Evolutionary conservation across 2,329 filamentous ascomycete species (phyloP).

Genomic region (Colletotrichum spinosum): DNA sequence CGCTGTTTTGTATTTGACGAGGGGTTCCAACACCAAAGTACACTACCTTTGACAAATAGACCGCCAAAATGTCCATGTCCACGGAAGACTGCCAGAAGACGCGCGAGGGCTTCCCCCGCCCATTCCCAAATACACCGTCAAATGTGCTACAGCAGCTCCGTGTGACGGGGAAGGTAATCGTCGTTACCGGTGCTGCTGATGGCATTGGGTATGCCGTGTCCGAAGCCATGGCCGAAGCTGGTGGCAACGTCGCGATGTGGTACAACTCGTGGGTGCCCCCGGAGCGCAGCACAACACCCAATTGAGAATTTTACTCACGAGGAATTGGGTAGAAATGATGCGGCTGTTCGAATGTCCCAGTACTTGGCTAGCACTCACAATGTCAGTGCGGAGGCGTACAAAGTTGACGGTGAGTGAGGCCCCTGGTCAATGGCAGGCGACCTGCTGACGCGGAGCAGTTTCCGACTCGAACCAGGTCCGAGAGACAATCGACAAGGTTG

Average conservation of each 20-base stretch:
- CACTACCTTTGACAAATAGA: constrained; percentile 8
- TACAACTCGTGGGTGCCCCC: constrained; percentile 44
- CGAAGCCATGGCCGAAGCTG: constrained; percentile 59
- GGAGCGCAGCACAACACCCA: accelerated
- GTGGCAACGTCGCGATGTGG: constrained; percentile 54
- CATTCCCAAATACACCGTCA: constrained; percentile 50
- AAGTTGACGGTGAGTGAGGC: constrained; percentile 51
- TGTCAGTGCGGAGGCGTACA: constrained; percentile 54
- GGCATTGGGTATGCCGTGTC: constrained; percentile 58
- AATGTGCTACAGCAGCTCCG: constrained; percentile 59
- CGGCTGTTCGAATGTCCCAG: constrained; percentile 50
- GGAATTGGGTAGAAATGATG: constrained; percentile 25
- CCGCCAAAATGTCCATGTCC: constrained; percentile 52
- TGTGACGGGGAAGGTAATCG: constrained; percentile 54
- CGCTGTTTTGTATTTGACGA: background rate
- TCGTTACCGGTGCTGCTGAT: constrained; percentile 58
- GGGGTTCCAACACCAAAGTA: background rate
- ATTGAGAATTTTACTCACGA: background rate
- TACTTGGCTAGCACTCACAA: constrained; percentile 47
- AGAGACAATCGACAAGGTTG: constrained; percentile 47
- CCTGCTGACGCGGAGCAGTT: constrained; percentile 44
- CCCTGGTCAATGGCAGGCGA: background rate
- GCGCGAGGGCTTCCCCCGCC: constrained; percentile 50
- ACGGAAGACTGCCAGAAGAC: constrained; percentile 44
- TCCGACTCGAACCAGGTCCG: constrained; percentile 52